phyloP scores from a whole-genome alignment of 176 grass and related monocot genomes.

The Carex myosuroides region DNA sequence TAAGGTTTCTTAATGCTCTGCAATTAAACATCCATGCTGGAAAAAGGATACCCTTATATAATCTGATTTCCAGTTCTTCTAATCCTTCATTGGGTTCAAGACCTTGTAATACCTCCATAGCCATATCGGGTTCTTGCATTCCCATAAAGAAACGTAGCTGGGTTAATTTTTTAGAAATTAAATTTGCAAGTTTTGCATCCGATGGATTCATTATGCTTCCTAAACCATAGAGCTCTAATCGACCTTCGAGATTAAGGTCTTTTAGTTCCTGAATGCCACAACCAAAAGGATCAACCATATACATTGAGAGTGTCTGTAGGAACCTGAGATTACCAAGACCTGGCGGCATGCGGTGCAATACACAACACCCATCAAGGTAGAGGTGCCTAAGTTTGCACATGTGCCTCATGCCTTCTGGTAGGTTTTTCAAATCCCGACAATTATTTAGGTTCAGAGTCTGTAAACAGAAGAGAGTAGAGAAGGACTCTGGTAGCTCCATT shows the following conservation, averaged over 20 bases:
- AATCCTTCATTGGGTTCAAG: constrained; percentile 2
- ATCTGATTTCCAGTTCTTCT: not conserved
- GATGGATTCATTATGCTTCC: not conserved
- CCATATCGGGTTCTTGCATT: not conserved
- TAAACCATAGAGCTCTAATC: not conserved
- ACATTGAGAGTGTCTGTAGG: constrained; percentile 22
- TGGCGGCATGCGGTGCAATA: constrained; percentile 5
- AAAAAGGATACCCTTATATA: not conserved
- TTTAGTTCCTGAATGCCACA: constrained; percentile 14
- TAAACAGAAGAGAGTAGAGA: not conserved
- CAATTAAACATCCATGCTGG: not conserved
- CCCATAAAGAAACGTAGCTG: not conserved
- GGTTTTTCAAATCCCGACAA: not conserved
- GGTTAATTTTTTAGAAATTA: constrained; percentile 5
- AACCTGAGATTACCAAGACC: constrained; percentile 4
- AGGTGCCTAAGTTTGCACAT: constrained; percentile 26
- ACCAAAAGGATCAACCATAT: not conserved
- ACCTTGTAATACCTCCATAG: not conserved
- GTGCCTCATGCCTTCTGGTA: constrained; percentile 33
- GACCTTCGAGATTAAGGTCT: not conserved
- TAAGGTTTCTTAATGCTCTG: not conserved
- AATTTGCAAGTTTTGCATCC: not conserved
- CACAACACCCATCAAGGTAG: not conserved
- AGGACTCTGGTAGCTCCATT: not conserved
- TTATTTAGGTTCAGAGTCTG: not conserved